Evolutionary conservation across 495 filamentous ascomycete genomes (phyloP), one percentile per base, ranked within the genome.

Genomic region (Trypethelium eluteriae): DNA sequence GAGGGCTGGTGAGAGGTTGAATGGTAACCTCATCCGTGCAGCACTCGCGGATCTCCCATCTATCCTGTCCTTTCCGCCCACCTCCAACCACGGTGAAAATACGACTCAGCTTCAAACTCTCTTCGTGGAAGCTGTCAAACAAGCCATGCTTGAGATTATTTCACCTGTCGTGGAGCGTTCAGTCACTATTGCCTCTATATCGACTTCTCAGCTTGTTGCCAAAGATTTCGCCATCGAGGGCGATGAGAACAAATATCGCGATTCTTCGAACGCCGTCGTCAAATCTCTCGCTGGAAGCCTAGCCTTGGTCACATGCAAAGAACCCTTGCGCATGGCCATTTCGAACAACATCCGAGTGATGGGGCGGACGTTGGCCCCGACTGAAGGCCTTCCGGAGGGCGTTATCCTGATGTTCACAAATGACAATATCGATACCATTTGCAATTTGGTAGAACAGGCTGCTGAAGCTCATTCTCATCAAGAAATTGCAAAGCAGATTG

Each of bases 381-480:
- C 81, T 0, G 91, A 96, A 39, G 87, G 89, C 71, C 79, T 92
- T 34, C 89, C 92, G 2, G 95, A 99, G 74, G 92, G 92, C 25
- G 78, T 86, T 62, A 93, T 98, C 65, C 82, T 96, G 67, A 96
- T 98, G 89, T 97, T 95, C 74, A 93, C 98, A 67, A 98, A 98
- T 73, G 94, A 96, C 65, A 99, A 99, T 75, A 81, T 98, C 38
- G 94, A 99, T 69, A 83, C 89, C 62, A 92, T 94, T 53, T 98
- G 94, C 73, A 88, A 84, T 63, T 88, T 96, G 67, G 92, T 99
- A 38, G 94, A 98, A 75, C 89, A 92, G 72, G 92, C 92, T 41
- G 95, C 94, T 10, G 93, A 97, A 74, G 89, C 94, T 70, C 91
- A 92, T 64, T 92, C 93, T 12, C 80, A 96, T 39, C 89, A 90